phyloP scores from a whole-genome alignment of 2,329 filamentous ascomycete genomes.

The Metarhizium album region DNA sequence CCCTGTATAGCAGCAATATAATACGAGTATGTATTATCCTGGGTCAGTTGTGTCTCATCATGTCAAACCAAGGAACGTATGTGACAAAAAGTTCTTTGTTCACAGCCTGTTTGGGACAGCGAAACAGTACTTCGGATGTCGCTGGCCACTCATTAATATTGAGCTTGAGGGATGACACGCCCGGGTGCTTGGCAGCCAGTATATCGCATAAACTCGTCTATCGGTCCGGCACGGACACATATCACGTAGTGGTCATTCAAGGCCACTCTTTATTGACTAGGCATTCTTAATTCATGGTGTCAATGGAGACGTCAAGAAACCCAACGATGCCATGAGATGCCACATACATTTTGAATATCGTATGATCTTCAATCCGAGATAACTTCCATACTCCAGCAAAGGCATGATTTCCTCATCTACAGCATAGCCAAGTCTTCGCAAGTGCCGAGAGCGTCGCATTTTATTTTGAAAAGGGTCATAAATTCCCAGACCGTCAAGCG shows the following conservation, averaged over 20 bases:
- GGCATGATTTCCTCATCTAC: slow-evolving; percentile 2
- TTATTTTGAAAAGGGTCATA: slow-evolving; percentile 13
- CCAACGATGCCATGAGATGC: slow-evolving; percentile 3
- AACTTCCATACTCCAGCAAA: not conserved
- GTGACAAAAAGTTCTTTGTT: not conserved
- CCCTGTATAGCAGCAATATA: not conserved
- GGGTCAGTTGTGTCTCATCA: not conserved
- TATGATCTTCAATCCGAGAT: slow-evolving; percentile 3
- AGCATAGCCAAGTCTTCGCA: slow-evolving; percentile 5
- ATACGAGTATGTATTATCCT: not conserved
- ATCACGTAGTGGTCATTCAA: not conserved
- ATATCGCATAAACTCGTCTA: not conserved
- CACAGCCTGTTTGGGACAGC: not conserved
- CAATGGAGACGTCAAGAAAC: slow-evolving; percentile 7
- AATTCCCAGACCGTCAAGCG: slow-evolving; percentile 14
- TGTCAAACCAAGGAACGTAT: not conserved
- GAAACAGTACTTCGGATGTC: not conserved
- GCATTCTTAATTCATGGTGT: slow-evolving; percentile 2
- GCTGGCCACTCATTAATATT: not conserved
- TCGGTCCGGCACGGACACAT: not conserved
- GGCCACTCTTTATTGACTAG: not conserved
- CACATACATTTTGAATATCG: not conserved
- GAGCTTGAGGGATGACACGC: not conserved
- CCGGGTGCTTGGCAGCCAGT: not conserved
- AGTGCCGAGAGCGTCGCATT: slow-evolving; percentile 13